Evolutionary conservation across 1,284 basidiomycete genomes (phyloP).

Genomic region (Trichosporon sp.): DNA sequence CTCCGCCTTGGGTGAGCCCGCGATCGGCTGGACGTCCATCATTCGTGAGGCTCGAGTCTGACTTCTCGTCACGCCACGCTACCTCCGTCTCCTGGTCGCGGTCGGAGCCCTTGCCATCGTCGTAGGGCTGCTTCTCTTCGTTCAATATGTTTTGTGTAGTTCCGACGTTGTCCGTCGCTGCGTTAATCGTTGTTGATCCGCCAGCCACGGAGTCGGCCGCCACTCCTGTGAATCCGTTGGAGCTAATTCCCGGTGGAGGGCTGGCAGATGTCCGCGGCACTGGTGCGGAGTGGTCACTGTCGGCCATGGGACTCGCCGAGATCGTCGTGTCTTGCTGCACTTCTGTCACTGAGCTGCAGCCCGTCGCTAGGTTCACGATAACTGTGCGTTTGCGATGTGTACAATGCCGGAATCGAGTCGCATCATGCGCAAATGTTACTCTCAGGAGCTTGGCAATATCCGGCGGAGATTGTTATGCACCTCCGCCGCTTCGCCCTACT

Average conservation of each 20-base stretch:
- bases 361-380: too few relatives aligned
- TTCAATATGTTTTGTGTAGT: too few relatives aligned
- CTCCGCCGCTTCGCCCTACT: background rate
- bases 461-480: too few relatives aligned
- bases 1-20: too few relatives aligned
- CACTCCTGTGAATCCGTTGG: background rate
- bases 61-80: background rate
- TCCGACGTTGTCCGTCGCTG: background rate
- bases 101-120: background rate
- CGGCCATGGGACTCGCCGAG: background rate
- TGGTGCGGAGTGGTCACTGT: background rate
- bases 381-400: too few relatives aligned
- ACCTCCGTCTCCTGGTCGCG: background rate
- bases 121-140: background rate
- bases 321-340: background rate
- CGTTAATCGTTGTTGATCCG: background rate
- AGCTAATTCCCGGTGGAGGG: background rate
- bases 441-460: too few relatives aligned
- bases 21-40: background rate
- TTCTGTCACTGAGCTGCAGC: background rate
- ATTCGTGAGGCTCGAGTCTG: background rate
- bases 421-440: too few relatives aligned
- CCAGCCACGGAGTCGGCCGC: background rate
- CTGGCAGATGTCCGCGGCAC: too few relatives aligned
- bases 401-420: too few relatives aligned